Evolutionary conservation across 179 eudicot genomes (phyloP).

Genomic region (Sideroxylon spinosum): DNA sequence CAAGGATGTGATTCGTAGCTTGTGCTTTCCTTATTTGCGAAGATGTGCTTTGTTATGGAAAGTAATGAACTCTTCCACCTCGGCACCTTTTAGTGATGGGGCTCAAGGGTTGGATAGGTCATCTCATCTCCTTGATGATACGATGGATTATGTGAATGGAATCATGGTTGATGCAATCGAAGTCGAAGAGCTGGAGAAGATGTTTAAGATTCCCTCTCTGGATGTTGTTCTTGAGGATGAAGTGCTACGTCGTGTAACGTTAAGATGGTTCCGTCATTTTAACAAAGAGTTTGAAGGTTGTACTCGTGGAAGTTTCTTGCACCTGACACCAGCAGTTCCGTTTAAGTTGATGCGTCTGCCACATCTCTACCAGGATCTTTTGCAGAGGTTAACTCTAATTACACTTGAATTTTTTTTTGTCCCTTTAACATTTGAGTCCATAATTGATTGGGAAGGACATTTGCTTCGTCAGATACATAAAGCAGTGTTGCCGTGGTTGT

Average conservation of each 20-base stretch:
- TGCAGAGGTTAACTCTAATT: constrained; percentile 63
- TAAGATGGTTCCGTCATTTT: constrained; percentile 68
- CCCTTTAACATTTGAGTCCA: constrained; percentile 4
- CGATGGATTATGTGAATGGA: constrained; percentile 29
- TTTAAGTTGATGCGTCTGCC: constrained; percentile 81
- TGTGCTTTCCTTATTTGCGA: constrained; percentile 77
- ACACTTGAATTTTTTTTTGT: background rate
- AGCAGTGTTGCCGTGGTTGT: constrained; percentile 64
- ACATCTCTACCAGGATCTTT: constrained; percentile 75
- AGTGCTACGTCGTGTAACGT: constrained; percentile 37
- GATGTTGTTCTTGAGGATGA: constrained; percentile 55
- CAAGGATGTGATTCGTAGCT: constrained; percentile 45
- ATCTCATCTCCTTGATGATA: constrained; percentile 30
- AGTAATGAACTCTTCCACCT: constrained; percentile 48
- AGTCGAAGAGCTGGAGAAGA: constrained; percentile 50
- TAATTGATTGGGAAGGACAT: background rate
- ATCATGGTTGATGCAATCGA: constrained; percentile 42
- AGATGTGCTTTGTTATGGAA: constrained; percentile 87
- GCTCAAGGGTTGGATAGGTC: constrained; percentile 35
- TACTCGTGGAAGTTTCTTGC: constrained; percentile 27
- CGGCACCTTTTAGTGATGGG: constrained; percentile 44
- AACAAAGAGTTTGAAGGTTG: constrained; percentile 33
- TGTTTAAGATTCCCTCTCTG: constrained; percentile 73
- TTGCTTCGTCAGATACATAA: constrained; percentile 60
- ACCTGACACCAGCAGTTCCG: constrained; percentile 63